phyloP scores from a whole-genome alignment of 768 basidiomycete genomes.

The Termitomyces bulborhizus region DNA sequence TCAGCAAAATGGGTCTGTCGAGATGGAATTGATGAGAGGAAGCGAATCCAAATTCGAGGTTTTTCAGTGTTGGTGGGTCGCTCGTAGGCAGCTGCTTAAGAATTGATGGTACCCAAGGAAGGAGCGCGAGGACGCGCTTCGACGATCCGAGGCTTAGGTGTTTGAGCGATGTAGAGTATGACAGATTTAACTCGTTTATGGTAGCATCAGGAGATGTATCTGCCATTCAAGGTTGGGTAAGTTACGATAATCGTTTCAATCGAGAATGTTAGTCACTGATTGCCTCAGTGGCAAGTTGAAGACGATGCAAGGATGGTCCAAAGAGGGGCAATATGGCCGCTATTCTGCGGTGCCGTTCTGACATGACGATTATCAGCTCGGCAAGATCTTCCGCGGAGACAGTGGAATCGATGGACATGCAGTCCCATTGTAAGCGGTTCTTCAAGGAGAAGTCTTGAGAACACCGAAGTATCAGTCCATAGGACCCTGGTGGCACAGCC shows the following conservation, averaged over 20 bases:
- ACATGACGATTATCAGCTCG: conserved; percentile 1
- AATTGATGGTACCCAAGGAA: conserved; percentile 22
- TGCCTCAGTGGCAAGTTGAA: conserved; percentile 8
- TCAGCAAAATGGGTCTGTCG: conserved; percentile 20
- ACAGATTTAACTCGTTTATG: conserved; percentile 17
- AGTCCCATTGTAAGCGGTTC: conserved; percentile 6
- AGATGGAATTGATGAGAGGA: conserved; percentile 26
- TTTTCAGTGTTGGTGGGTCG: conserved; percentile 10
- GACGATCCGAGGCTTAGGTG: conserved; percentile 22
- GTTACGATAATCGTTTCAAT: not conserved
- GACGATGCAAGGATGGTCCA: conserved; percentile 2
- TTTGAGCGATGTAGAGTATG: conserved; percentile 15
- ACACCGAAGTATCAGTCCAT: conserved; percentile 6
- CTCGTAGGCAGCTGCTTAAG: conserved; percentile 14
- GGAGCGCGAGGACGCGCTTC: conserved; percentile 20
- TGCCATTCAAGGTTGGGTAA: not conserved
- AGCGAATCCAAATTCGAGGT: conserved; percentile 21
- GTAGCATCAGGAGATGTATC: conserved; percentile 10
- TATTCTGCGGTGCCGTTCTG: not conserved
- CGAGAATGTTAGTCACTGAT: conserved; percentile 1
- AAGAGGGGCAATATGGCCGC: conserved; percentile 3
- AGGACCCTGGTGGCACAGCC: conserved; percentile 2
- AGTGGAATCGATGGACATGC: not conserved
- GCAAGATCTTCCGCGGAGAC: conserved; percentile 5
- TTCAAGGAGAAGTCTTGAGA: conserved; percentile 1